A percentile compares a stretch with the other conserved stretches of the same genome.
phyloP scores from a whole-genome alignment of 2,329 filamentous ascomycete species.

The Claviceps fusiformis region DNA sequence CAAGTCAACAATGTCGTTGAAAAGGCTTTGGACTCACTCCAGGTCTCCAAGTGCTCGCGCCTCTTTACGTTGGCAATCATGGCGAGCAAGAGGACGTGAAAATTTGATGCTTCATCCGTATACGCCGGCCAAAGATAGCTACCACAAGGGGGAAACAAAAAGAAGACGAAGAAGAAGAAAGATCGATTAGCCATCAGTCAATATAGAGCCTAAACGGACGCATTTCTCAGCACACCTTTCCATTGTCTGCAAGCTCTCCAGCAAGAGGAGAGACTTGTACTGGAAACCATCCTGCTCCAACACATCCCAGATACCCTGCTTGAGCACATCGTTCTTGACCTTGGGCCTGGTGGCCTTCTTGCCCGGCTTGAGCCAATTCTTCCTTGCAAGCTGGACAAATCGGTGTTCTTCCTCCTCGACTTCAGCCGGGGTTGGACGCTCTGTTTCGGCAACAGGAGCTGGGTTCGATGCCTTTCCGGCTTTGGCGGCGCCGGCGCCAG shows the following conservation, averaged over 20 bases:
- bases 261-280: constrained; percentile 60
- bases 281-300: constrained; percentile 71
- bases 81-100: constrained; percentile 77
- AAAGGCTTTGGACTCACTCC: constrained; percentile 43
- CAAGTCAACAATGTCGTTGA: background rate
- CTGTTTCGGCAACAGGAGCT: constrained; percentile 26
- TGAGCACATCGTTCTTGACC: constrained; percentile 74
- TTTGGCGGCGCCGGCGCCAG: constrained; percentile 22
- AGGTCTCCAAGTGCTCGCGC: constrained; percentile 74
- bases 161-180: background rate
- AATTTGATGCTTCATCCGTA: constrained; percentile 75
- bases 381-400: constrained; percentile 66
- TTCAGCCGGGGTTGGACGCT: constrained; percentile 43
- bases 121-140: constrained; percentile 95
- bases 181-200: background rate
- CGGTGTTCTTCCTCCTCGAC: constrained; percentile 58
- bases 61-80: constrained; percentile 80
- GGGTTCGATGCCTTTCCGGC: constrained; percentile 19
- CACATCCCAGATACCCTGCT: constrained; percentile 77
- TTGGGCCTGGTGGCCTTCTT: constrained; percentile 50
- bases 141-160: background rate
- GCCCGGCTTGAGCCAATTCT: constrained; percentile 65
- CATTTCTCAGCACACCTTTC: constrained; percentile 45
- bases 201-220: background rate
- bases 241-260: constrained; percentile 83